These are phyloP conservation scores for Nigrograna mackinnonii DNA, from an alignment of 2,329 filamentous ascomycete genomes.

Conservation along the genomic window DNA sequence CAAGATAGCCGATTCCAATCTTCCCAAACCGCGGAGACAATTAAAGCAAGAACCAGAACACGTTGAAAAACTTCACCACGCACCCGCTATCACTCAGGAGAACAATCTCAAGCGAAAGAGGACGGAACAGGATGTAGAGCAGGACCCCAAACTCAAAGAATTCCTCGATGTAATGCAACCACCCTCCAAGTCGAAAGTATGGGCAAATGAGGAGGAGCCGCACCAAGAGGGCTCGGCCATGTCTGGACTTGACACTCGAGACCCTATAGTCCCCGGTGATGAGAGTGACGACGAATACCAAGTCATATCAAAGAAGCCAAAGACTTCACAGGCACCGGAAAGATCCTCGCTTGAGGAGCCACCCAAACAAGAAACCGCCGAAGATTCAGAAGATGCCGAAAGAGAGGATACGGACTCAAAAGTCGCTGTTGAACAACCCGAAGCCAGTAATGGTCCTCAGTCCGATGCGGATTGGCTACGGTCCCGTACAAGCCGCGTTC, in stretches of 20 bases:
- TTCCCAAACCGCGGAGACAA: constrained; percentile 38
- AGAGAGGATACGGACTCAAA: not conserved
- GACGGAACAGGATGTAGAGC: constrained; percentile 55
- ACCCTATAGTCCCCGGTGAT: constrained; percentile 34
- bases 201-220: constrained; percentile 57
- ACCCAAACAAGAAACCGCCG: constrained; percentile 1
- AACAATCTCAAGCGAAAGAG: constrained; percentile 70
- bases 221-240: constrained; percentile 12
- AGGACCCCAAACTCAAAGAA: constrained; percentile 82
- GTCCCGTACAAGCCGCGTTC: constrained; percentile 80
- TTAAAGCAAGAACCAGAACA: constrained; percentile 28
- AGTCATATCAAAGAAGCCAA: constrained; percentile 55
- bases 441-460: constrained; percentile 43
- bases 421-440: not conserved
- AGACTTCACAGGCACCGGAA: constrained; percentile 17
- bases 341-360: constrained; percentile 1
- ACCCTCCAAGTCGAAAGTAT: constrained; percentile 65
- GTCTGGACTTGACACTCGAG: constrained; percentile 20
- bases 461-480: constrained; percentile 91
- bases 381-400: not conserved
- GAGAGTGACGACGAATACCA: constrained; percentile 80
- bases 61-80: constrained; percentile 26
- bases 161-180: constrained; percentile 82
- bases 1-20: constrained; percentile 33
- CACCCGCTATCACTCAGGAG: constrained; percentile 22